phyloP scores from a whole-genome alignment of 1,284 basidiomycete species.

The Jaminaea rosea region DNA sequence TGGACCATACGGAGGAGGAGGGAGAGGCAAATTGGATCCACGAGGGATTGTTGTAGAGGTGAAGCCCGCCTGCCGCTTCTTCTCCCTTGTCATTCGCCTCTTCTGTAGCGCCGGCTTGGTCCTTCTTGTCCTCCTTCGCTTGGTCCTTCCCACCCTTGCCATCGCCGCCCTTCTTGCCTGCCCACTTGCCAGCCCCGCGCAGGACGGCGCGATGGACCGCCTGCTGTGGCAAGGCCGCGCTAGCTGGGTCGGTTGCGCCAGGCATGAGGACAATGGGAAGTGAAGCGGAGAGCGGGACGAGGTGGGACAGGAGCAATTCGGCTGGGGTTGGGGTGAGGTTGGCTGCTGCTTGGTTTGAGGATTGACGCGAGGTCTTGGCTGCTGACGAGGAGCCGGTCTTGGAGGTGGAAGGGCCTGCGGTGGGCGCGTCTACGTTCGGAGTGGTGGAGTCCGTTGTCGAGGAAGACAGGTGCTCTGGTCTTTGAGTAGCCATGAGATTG shows the following conservation, averaged over 20 bases:
- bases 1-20: too few relatives aligned
- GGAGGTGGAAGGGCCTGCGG: neutral
- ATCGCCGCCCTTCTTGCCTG: neutral
- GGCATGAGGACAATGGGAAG: constrained; percentile 56
- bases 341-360: neutral
- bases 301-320: neutral
- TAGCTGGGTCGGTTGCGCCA: constrained; percentile 76
- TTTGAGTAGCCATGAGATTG: constrained; percentile 9
- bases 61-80: neutral
- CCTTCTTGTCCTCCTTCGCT: too few relatives aligned
- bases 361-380: neutral
- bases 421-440: constrained; percentile 2
- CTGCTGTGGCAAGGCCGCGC: constrained; percentile 84
- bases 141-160: too few relatives aligned
- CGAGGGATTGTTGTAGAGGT: neutral
- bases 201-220: constrained; percentile 86
- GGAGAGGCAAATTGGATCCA: neutral
- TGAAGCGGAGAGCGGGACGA: neutral
- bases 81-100: too few relatives aligned
- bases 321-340: neutral
- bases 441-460: constrained; percentile 9
- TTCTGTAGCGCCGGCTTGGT: too few relatives aligned
- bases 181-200: constrained; percentile 51
- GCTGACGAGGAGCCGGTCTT: neutral
- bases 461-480: constrained; percentile 12